phyloP scores from a whole-genome alignment of 768 basidiomycete genomes.

The Panaeolus cyanescens region DNA sequence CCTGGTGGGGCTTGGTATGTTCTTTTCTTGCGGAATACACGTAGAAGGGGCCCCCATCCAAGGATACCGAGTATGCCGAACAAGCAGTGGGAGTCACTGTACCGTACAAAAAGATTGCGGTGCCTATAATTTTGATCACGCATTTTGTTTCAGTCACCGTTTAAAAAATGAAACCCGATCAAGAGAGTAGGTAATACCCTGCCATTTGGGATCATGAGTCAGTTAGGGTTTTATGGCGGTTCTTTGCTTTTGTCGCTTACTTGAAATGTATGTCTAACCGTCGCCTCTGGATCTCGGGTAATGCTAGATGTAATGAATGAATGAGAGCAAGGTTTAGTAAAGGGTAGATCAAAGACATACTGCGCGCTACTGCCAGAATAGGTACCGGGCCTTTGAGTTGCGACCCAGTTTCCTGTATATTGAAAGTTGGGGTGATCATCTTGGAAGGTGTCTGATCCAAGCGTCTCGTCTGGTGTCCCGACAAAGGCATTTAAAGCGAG shows the following conservation, averaged over 20 bases:
- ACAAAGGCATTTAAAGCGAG: constrained; percentile 16
- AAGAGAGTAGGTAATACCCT: no score
- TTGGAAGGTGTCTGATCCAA: constrained; percentile 23
- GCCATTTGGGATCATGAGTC: no score
- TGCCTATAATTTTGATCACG: no score
- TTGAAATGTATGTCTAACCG: constrained; percentile 37
- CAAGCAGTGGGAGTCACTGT: constrained; percentile 25
- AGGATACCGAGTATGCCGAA: constrained; percentile 8
- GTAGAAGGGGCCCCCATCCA: constrained; percentile 11
- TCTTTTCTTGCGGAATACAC: constrained; percentile 15
- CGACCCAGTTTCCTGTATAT: constrained; percentile 37
- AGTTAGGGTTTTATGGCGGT: no score
- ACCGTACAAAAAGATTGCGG: constrained; percentile 47
- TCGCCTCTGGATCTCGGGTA: constrained; percentile 32
- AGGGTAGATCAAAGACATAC: constrained; percentile 22
- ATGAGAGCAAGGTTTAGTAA: neutral
- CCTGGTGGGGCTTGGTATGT: constrained; percentile 7
- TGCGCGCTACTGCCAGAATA: constrained; percentile 46
- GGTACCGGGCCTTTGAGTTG: constrained; percentile 29
- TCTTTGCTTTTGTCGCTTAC: no score
- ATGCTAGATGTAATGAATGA: constrained; percentile 23
- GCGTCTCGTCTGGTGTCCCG: constrained; percentile 16
- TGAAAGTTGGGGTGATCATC: constrained; percentile 39
- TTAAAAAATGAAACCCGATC: no score
- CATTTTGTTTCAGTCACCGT: no score